Conservation (phyloP, 108 stramenopile species). For the Cyclotella distinguenda region DNA sequence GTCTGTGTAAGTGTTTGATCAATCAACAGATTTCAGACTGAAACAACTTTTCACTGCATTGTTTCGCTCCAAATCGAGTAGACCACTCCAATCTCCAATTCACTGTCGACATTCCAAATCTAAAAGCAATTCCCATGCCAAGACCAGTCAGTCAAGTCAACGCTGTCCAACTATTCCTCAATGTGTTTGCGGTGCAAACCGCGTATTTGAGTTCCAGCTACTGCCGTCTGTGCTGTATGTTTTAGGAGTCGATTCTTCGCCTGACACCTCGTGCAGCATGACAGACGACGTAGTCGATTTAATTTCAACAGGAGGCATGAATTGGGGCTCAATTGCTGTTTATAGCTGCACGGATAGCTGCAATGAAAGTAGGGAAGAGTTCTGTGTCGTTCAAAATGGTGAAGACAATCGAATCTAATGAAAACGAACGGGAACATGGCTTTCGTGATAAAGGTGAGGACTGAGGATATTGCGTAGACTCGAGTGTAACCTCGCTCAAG, state of each 20-base stretch:
- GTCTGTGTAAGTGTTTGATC: slow-evolving; percentile 61
- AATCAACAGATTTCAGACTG: slow-evolving; percentile 13
- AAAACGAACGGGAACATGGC: no score
- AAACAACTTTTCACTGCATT: neutral
- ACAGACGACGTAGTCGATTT: slow-evolving; percentile 20
- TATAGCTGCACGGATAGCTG: slow-evolving; percentile 71
- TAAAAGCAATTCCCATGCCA: neutral
- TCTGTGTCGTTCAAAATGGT: slow-evolving; percentile 58
- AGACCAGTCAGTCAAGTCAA: neutral
- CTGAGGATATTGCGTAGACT: no score
- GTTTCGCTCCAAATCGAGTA: slow-evolving; percentile 2
- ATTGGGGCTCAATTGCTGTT: slow-evolving; percentile 79
- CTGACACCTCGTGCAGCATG: neutral
- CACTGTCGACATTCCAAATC: neutral
- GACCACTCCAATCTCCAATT: neutral
- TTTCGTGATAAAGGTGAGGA: no score
- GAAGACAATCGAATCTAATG: no score
- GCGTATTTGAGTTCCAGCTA: slow-evolving; percentile 73
- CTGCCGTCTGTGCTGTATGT: slow-evolving; percentile 72
- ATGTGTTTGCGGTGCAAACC: slow-evolving; percentile 54
- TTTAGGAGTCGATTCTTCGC: slow-evolving; percentile 65
- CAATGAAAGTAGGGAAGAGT: slow-evolving; percentile 49
- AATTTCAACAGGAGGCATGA: slow-evolving; percentile 65
- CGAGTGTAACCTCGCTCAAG: no score
- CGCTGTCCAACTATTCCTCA: slow-evolving; percentile 33